These are phyloP conservation scores for Crataegus laevigata DNA, from an alignment of 306 rosid genomes.

Conservation along the genomic window DNA sequence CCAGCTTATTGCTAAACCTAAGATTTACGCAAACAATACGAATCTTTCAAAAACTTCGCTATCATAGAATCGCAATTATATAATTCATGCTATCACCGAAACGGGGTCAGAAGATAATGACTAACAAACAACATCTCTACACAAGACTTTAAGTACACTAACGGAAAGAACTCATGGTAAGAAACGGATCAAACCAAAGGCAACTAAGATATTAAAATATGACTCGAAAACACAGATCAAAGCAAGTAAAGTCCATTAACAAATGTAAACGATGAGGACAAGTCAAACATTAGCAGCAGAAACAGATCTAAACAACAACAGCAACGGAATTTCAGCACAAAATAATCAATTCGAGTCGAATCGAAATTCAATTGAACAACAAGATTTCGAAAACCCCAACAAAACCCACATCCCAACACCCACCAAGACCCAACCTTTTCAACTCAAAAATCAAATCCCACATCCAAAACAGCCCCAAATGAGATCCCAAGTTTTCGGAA, in stretches of 20 bases:
- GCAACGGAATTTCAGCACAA: background rate
- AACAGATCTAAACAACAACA: constrained; percentile 6
- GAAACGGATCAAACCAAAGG: background rate
- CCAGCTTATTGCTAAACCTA: background rate
- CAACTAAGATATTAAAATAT: background rate
- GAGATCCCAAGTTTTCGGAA: background rate
- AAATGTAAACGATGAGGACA: background rate
- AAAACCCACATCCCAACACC: background rate
- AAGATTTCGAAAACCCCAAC: background rate
- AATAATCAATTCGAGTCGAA: background rate
- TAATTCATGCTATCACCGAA: background rate
- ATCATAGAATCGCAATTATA: background rate
- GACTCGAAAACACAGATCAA: background rate
- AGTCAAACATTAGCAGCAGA: background rate
- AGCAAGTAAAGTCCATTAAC: background rate
- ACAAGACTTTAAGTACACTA: background rate
- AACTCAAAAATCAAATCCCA: background rate
- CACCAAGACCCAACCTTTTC: constrained; percentile 2
- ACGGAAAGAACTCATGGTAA: background rate
- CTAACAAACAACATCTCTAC: background rate
- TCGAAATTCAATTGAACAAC: background rate
- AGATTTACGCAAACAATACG: background rate
- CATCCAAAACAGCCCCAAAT: background rate
- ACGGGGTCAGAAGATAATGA: background rate
- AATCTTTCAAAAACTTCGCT: background rate